phyloP scores from a whole-genome alignment of 768 basidiomycete genomes.

The Strobilomyces echinocephalus region DNA sequence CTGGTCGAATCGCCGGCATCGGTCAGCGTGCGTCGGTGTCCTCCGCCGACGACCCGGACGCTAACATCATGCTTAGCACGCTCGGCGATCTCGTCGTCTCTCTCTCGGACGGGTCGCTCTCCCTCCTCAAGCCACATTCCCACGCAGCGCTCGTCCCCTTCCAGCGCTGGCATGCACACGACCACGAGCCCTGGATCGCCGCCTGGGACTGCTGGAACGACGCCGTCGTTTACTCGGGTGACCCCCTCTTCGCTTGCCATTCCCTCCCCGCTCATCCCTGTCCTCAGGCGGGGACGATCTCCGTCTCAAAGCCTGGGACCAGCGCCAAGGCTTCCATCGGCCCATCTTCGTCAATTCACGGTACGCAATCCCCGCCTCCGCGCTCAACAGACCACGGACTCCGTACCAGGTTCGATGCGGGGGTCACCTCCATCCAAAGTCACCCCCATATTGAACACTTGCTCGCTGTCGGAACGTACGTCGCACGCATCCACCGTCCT shows the following conservation, averaged over 20 bases:
- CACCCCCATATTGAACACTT: constrained; percentile 77
- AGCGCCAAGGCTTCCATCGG: constrained; percentile 52
- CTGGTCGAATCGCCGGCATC: constrained; percentile 72
- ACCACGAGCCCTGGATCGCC: constrained; percentile 91
- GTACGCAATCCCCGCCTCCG: constrained; percentile 31
- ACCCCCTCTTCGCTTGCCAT: neutral
- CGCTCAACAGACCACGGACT: neutral
- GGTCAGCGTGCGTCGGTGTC: constrained; percentile 38
- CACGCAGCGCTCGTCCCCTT: constrained; percentile 41
- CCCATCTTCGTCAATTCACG: constrained; percentile 73
- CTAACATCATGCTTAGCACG: constrained; percentile 29
- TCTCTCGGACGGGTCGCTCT: constrained; percentile 72
- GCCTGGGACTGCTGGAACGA: constrained; percentile 87
- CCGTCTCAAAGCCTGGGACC: constrained; percentile 87
- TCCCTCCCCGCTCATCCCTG: too few species aligned
- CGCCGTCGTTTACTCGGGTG: constrained; percentile 81
- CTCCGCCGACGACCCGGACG: neutral
- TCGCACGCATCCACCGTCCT: neutral
- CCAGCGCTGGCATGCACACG: constrained; percentile 80
- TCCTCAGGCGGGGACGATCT: constrained; percentile 86
- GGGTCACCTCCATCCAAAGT: constrained; percentile 85
- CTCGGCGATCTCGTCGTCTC: constrained; percentile 69
- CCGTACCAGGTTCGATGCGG: constrained; percentile 76
- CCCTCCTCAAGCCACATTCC: constrained; percentile 51
- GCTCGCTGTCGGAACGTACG: constrained; percentile 86